phyloP scores from a whole-genome alignment of 495 filamentous ascomycete genomes.

The Trichoderma asperelloides region DNA sequence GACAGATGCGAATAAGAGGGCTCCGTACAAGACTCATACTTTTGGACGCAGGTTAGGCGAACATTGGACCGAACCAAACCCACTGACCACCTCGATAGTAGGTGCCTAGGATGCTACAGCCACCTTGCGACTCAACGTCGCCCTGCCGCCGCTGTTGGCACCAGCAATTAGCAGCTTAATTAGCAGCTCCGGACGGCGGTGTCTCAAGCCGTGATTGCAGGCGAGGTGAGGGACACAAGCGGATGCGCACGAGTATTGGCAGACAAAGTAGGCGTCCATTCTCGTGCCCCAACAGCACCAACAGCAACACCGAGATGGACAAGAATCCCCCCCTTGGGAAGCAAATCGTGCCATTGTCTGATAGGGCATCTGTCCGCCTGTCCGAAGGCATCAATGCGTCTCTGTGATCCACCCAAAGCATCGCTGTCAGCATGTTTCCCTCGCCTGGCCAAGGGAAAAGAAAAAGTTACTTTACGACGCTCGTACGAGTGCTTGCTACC shows the following conservation, averaged over 20 bases:
- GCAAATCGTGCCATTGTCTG: not conserved
- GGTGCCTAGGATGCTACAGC: not conserved
- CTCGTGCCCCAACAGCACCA: not conserved
- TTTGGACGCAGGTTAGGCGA: no score
- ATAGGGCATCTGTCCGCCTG: not conserved
- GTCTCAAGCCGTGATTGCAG: not conserved
- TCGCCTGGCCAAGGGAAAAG: not conserved
- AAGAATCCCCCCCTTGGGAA: not conserved
- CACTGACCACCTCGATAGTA: no score
- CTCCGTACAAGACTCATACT: no score
- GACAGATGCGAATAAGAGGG: no score
- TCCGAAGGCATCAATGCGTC: slow-evolving; percentile 5
- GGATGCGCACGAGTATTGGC: not conserved
- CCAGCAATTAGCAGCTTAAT: not conserved
- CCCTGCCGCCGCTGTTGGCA: not conserved
- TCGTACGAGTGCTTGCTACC: not conserved
- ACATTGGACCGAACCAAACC: no score
- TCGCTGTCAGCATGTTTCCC: not conserved
- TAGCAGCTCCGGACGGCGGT: not conserved
- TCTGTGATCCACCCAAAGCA: not conserved
- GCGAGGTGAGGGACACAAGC: not conserved
- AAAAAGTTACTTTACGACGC: not conserved
- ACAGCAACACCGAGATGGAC: not conserved
- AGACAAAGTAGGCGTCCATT: not conserved
- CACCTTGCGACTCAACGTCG: not conserved